Evolutionary conservation across 2,329 filamentous ascomycete genomes (phyloP), one percentile per base, ranked within the genome.

Genomic region (Colletotrichum sublineola): DNA sequence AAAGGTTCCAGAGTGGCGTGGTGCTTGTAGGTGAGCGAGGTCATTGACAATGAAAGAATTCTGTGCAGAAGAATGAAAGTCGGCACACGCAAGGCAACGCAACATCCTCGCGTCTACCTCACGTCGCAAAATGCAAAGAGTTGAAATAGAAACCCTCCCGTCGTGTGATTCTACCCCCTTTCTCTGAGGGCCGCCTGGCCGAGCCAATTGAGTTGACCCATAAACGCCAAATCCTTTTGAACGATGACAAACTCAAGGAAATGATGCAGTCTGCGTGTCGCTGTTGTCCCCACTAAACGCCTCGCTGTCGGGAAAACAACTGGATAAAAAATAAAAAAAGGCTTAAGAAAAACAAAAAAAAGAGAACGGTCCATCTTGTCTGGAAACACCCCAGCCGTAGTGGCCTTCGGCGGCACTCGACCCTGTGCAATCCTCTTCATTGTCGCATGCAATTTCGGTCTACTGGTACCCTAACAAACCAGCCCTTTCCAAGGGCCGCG

Each of bases 401-500:
- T 29, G 31, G 52, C 36, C 57, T 58, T 63, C 57, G 33, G 29
- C 42, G n/a, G 52, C 40, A 36, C n/a, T 46, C 68, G 44, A 52
- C 56, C 52, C 18, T 52, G 33, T 38, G 48, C 12, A 20, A 50
- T 38, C 52, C 46, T 48, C 48, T 44, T 74, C 29, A 15, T 42
- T 31, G 33, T 40, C 15, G 52, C 48, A 50, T 56, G 65, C 67
- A 63, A 46, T 57, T 69, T 66, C 42, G 67, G 74, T 63, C 75
- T 78, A 66, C 29, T 67, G 48, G 24, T 50, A 36, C 7, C 50
- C 48, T 67, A 62, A 6, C 29, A 71, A 14, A 9, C 50, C 67
- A 31, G 56, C 62, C 48, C 71, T 66, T 56, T 75, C 72, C 44
- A 74, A 67, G 5, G 83, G 79, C 38, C 82, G 80, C 60, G 85